These are phyloP conservation scores for Lithospermum erythrorhizon DNA, from an alignment of 257 asterid species.

Conservation along the genomic window DNA sequence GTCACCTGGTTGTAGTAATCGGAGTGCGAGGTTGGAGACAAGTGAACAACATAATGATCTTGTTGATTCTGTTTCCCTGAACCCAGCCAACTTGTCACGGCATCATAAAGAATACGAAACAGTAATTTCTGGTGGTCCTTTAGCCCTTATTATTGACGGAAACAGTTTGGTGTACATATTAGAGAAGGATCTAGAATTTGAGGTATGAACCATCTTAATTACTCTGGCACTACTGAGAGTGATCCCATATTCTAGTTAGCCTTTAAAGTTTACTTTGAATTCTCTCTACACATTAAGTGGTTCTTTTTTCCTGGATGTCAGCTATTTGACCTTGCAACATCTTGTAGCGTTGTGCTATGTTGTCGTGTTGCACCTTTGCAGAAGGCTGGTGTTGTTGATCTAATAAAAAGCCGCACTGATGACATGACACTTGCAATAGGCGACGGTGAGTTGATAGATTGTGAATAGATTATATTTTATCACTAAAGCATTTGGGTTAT, in stretches of 20 bases:
- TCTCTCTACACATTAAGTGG: conserved; percentile 1
- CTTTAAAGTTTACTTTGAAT: conserved; percentile 1
- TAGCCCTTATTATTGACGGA: conserved; percentile 96
- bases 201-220: conserved; percentile 44
- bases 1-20: conserved; percentile 23
- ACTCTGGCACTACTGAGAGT: conserved; percentile 5
- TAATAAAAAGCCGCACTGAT: conserved; percentile 84
- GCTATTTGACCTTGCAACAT: conserved; percentile 88
- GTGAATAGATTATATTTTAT: conserved; percentile 12
- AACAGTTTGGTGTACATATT: conserved; percentile 90
- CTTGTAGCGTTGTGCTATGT: conserved; percentile 84
- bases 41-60: conserved; percentile 37
- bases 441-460: conserved; percentile 68
- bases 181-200: conserved; percentile 83
- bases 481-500: no score
- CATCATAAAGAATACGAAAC: conserved; percentile 32
- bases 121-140: conserved; percentile 36
- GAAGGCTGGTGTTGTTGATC: conserved; percentile 95
- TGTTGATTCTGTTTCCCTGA: conserved; percentile 38
- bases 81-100: conserved; percentile 30
- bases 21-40: conserved; percentile 25
- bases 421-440: conserved; percentile 99
- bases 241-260: conserved; percentile 4
- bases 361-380: conserved; percentile 98
- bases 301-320: conserved; percentile 25